Base-by-base conservation (phyloP, 768 basidiomycete species). In the Panellus pusillus region DNA sequence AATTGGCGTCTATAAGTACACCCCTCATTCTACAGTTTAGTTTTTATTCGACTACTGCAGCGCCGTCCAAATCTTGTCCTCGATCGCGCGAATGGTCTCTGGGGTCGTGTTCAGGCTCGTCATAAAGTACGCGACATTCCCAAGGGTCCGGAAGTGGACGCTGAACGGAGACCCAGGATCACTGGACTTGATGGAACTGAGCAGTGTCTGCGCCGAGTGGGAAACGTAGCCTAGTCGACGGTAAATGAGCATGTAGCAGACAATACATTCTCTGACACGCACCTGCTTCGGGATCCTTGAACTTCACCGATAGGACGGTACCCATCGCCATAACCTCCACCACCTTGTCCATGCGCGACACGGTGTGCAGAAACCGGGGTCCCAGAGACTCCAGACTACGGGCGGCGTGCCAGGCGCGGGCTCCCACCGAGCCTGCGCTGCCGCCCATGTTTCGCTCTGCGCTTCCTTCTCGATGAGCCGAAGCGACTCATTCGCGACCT, bases 81-180 rank as follows among this genome's bases (percentile, higher is more conserved):
- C 86, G 8, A 91, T 62, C 15, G 77, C 74, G 52, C 83, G 79
- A 35, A 88, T 75, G 14, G 79, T 77, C 15, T 68, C 62, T 2
- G 74, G 54, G 2, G 71, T 68, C 1, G 89, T 93, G 65, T 93
- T 93, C 37, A 95, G 75, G 68, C 90, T 93, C 6, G 83, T 86
- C 81, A 96, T 95, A 66, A 94, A 90, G 68, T 96, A 96, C n/a
- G 87, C 88, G 9, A 93, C 85, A 64, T 94, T 84, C 0, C 96
- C 96, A 35, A 98, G 72, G 0, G 96, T 94, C 52, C 96, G 79
- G 59, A 80, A 93, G 67, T 98, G 89, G 18, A 98, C 79, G 35
- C 80, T 78, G 69, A 86, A 86, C 32, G 20, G 20, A 27, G 56
- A 56, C 6, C 66, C 65, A 20, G 61, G 55, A 1, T 58, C 56